Evolutionary conservation across 2,329 filamentous ascomycete species (phyloP).

Genomic region (Verticillium dahliae): DNA sequence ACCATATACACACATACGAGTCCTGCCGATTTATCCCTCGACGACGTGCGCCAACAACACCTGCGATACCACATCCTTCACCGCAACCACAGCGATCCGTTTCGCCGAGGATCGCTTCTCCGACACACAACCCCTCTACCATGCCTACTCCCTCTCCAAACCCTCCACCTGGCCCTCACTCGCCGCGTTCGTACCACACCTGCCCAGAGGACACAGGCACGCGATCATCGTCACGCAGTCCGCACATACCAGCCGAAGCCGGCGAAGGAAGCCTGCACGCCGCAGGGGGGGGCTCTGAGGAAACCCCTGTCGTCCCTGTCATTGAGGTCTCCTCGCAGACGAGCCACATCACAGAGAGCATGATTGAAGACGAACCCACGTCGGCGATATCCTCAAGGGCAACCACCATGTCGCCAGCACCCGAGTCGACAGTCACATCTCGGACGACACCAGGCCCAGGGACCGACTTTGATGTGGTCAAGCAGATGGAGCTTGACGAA

Average conservation of each 20-base stretch:
- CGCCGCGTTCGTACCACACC: conserved; percentile 30
- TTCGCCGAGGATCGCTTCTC: conserved; percentile 2
- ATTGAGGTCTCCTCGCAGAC: conserved; percentile 5
- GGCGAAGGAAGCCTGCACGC: background rate
- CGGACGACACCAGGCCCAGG: conserved; percentile 25
- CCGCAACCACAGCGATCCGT: background rate
- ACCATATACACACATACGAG: background rate
- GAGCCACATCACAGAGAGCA: conserved; percentile 10
- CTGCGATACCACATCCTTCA: background rate
- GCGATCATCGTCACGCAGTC: conserved; percentile 3
- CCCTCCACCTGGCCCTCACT: conserved; percentile 28
- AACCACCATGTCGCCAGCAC: conserved; percentile 36
- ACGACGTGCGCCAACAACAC: background rate
- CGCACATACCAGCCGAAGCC: background rate
- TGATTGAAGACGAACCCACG: conserved; percentile 13
- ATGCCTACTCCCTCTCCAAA: conserved; percentile 42
- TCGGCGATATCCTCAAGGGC: conserved; percentile 25
- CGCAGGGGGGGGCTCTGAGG: conserved; percentile 1
- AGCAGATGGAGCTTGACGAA: conserved; percentile 33
- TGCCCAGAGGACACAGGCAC: conserved; percentile 33
- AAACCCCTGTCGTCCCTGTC: conserved; percentile 19
- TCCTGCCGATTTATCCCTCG: background rate
- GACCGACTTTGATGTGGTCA: conserved; percentile 24
- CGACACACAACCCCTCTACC: conserved; percentile 9
- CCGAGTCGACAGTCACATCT: conserved; percentile 25